Percentiles rank a stretch among this genome's conserved stretches.
Conservation (phyloP, 495 filamentous ascomycete species). For the Aspergillus asperescens region DNA sequence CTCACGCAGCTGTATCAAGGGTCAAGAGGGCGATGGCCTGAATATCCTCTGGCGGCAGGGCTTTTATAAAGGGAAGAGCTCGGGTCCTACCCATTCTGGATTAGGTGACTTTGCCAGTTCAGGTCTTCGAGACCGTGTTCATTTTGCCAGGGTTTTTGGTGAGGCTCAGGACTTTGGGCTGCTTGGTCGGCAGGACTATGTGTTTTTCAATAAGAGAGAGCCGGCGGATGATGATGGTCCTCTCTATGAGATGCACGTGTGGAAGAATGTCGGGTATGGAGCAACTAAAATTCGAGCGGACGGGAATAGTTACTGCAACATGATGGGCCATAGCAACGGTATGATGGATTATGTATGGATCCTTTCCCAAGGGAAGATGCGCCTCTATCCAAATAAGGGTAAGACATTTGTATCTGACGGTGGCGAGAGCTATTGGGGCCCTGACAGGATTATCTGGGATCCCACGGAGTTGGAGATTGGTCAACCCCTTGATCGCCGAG, state of each 20-base stretch:
- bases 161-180: neutral
- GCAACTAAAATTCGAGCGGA: neutral
- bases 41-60: constrained; percentile 4
- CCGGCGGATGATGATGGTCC: too few species aligned
- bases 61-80: neutral
- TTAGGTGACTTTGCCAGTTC: neutral
- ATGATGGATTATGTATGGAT: constrained; percentile 6
- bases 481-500: neutral
- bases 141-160: constrained; percentile 4
- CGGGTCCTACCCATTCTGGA: neutral
- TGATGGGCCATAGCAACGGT: neutral
- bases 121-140: neutral
- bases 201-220: neutral
- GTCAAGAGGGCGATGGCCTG: neutral
- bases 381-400: neutral
- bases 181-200: neutral
- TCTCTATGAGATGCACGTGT: neutral
- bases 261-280: neutral
- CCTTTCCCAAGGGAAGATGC: neutral
- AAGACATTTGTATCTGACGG: neutral
- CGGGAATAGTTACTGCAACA: constrained; percentile 6
- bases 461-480: neutral
- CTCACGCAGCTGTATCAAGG: neutral
- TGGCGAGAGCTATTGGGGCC: neutral
- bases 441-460: neutral